Conservation (phyloP, 805 yeast species). For the Wickerhamomyces chambardii region DNA sequence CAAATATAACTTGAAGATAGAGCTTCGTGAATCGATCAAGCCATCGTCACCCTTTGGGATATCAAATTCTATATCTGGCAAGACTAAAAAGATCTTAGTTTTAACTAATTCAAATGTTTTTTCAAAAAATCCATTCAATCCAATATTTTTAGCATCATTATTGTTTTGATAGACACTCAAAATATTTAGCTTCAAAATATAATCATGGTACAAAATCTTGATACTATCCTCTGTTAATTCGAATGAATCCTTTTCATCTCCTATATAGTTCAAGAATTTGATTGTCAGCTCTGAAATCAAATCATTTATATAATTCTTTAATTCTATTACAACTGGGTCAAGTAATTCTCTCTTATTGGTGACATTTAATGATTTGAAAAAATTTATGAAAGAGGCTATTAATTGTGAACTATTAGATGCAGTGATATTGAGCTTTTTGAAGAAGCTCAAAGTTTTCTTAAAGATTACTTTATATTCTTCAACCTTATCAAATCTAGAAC, state of each 20-base stretch:
- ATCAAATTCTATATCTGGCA: conserved; percentile 2
- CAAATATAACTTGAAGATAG: conserved; percentile 8
- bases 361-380: neutral
- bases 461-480: conserved; percentile 5
- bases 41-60: neutral
- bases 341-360: neutral
- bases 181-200: conserved; percentile 8
- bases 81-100: conserved; percentile 2
- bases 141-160: too few relatives aligned
- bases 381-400: neutral
- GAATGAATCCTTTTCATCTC: conserved; percentile 2
- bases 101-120: conserved; percentile 5
- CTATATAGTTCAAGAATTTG: conserved; percentile 8
- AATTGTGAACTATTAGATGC: too few relatives aligned
- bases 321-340: conserved; percentile 5
- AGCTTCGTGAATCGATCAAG: neutral
- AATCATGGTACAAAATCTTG: conserved; percentile 10
- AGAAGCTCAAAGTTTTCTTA: conserved; percentile 6
- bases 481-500: conserved; percentile 12
- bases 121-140: conserved; percentile 3
- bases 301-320: conserved; percentile 3
- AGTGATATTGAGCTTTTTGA: conserved; percentile 7
- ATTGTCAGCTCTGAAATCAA: conserved; percentile 7
- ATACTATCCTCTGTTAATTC: conserved; percentile 4
- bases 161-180: conserved; percentile 7